These are phyloP conservation scores for Phaffia tasmanica DNA, from an alignment of 768 basidiomycete genomes.

Conservation along the genomic window DNA sequence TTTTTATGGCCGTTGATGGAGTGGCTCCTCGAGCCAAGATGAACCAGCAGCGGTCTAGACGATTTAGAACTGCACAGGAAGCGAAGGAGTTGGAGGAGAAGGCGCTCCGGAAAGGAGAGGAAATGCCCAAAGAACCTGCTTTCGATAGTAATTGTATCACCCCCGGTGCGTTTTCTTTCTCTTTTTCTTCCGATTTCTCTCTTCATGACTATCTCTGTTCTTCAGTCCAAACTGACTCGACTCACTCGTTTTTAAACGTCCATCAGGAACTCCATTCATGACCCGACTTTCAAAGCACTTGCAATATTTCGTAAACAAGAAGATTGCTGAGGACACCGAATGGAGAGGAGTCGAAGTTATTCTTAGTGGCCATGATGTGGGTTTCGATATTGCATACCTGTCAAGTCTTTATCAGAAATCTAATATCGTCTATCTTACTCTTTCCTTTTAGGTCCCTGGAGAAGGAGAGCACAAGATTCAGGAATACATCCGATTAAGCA, in stretches of 20 bases:
- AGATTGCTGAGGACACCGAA: conserved; percentile 90
- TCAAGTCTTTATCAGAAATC: not conserved
- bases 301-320: conserved; percentile 94
- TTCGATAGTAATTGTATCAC: conserved; percentile 99
- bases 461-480: conserved; percentile 99
- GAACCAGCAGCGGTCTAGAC: conserved; percentile 92
- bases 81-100: conserved; percentile 75
- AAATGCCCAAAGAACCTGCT: conserved; percentile 68
- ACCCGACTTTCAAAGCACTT: conserved; percentile 78
- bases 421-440: too few relatives aligned
- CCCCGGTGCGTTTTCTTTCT: conserved; percentile 53
- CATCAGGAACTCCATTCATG: conserved; percentile 87
- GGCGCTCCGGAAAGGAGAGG: conserved; percentile 78
- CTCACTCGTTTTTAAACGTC: not conserved
- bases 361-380: conserved; percentile 81
- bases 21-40: conserved; percentile 96
- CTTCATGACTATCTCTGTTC: not conserved
- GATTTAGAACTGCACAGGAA: conserved; percentile 90
- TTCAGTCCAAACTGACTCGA: not conserved
- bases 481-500: conserved; percentile 91
- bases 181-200: not conserved
- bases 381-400: not conserved
- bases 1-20: conserved; percentile 98
- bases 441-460: conserved; percentile 53
- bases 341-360: conserved; percentile 89